These are phyloP conservation scores for Kalanchoe fedtschenkoi DNA, from an alignment of 164 flowering plant genomes.

Conservation along the genomic window DNA sequence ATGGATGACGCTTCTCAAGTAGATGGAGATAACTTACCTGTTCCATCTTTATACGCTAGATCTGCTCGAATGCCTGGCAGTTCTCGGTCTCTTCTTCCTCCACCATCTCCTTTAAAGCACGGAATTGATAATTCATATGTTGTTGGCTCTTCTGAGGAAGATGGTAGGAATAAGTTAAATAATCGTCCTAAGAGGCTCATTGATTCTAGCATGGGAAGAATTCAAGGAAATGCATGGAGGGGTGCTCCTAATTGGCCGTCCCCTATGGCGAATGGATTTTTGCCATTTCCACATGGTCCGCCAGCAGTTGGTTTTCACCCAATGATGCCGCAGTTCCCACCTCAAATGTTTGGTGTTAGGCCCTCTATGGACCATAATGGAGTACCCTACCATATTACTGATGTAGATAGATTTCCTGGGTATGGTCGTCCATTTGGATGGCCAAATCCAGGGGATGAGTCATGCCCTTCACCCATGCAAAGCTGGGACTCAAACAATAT, in stretches of 20 bases:
- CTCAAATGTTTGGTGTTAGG: slow-evolving; percentile 48
- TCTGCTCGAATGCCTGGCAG: slow-evolving; percentile 19
- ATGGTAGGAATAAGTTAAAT: slow-evolving; percentile 29
- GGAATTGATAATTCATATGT: slow-evolving; percentile 27
- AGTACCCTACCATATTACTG: slow-evolving; percentile 13
- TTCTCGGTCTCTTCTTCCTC: slow-evolving; percentile 32
- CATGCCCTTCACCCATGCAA: slow-evolving; percentile 36
- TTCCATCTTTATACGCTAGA: slow-evolving; percentile 36
- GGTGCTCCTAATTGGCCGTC: slow-evolving; percentile 53
- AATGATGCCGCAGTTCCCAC: slow-evolving; percentile 43
- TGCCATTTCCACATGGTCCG: slow-evolving; percentile 56
- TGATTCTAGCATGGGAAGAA: slow-evolving; percentile 37
- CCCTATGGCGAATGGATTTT: slow-evolving; percentile 43
- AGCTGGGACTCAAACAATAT: slow-evolving; percentile 55
- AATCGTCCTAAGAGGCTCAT: slow-evolving; percentile 40
- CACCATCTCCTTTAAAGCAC: slow-evolving; percentile 30
- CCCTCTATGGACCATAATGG: slow-evolving; percentile 38
- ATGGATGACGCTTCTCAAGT: slow-evolving; percentile 27
- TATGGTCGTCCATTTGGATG: slow-evolving; percentile 64
- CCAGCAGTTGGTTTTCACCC: slow-evolving; percentile 47
- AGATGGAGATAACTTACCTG: slow-evolving; percentile 35
- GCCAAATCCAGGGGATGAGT: slow-evolving; percentile 43
- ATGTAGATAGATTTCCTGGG: slow-evolving; percentile 36
- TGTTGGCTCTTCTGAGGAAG: slow-evolving; percentile 36
- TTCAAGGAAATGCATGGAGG: slow-evolving; percentile 48